Evolutionary conservation across 441 rosid species (phyloP), one percentile per base, ranked within the genome.

Genomic region (Euphorbia schlechtendalii): DNA sequence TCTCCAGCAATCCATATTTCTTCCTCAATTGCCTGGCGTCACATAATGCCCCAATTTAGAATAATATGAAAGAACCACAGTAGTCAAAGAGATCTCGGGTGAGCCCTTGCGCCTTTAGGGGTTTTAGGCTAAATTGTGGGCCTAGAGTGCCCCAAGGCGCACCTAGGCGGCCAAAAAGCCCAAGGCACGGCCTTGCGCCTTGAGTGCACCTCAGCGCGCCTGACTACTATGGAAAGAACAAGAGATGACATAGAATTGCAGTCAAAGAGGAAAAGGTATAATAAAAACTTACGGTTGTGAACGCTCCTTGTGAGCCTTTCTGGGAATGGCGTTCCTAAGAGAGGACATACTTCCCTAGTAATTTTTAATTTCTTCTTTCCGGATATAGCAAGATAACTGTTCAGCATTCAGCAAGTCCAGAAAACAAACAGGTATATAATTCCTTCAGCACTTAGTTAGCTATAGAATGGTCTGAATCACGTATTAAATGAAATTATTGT

Each of bases 291-390:
- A 85, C 98, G 86, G 97, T 63, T 90, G 98, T 64, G 96, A 73
- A 24, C 96, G 84, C 77, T 92, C 96, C 84, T 84, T 92, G 70
- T 92, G 96, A 57, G 87, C 86, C 65, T 77, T 81, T 63, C 87
- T 66, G 40, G 87, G 83, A 59, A 92, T 64, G 48, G 87, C 85
- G 53, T 86, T 90, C 82, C 81, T 81, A 9, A 88, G 69, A 1
- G 98, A 92, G 10, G 97, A 86, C 98, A 92, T 88, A 9, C 61
- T 79, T 27, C 28, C 18, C 7, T 10, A 24, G 4, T 57, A 46
- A 15, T 45, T 34, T 1, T 48, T 59, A n/a, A 9, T 70, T 58
- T 20, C n/a, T 51, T 11, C 34, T 46, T 46, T 28, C 21, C n/a
- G 32, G 51, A 18, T 41, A 40, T 40, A 60, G 54, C 4, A 24